phyloP scores from a whole-genome alignment of 2,329 filamentous ascomycete species.

The Colletotrichum paranaense region DNA sequence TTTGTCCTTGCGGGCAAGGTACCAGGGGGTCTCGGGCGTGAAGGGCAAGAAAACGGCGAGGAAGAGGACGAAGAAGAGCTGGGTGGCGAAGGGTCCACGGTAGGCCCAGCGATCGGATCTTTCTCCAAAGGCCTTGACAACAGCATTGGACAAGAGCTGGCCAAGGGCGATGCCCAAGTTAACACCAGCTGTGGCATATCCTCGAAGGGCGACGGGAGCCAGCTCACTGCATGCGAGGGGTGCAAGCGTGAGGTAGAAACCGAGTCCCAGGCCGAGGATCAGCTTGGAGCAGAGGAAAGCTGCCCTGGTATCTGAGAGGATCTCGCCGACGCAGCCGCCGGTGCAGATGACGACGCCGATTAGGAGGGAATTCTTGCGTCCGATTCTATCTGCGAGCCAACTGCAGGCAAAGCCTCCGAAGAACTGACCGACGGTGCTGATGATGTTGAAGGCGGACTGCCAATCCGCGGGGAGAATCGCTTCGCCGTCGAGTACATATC shows the following conservation, averaged over 20 bases:
- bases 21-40: constrained; percentile 62
- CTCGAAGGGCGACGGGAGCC: constrained; percentile 67
- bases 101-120: constrained; percentile 60
- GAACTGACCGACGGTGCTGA: constrained; percentile 67
- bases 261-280: constrained; percentile 68
- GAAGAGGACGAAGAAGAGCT: constrained; percentile 60
- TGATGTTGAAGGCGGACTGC: constrained; percentile 61
- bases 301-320: constrained; percentile 66
- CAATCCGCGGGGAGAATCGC: constrained; percentile 48
- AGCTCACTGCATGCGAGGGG: constrained; percentile 71
- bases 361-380: constrained; percentile 57
- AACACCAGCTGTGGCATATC: constrained; percentile 67
- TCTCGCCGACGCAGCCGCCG: constrained; percentile 70
- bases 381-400: constrained; percentile 58
- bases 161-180: constrained; percentile 73
- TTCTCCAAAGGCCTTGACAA: constrained; percentile 54
- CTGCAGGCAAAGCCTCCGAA: constrained; percentile 63
- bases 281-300: constrained; percentile 71
- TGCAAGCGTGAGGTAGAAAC: constrained; percentile 68
- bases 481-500: constrained; percentile 26
- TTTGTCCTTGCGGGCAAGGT: constrained; percentile 56
- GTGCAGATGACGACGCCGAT: constrained; percentile 57
- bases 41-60: constrained; percentile 57
- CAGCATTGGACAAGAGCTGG: constrained; percentile 64
- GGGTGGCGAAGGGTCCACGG: constrained; percentile 58